These are phyloP conservation scores for Aspergillus campestris DNA, from an alignment of 495 filamentous ascomycete genomes.

Conservation along the genomic window DNA sequence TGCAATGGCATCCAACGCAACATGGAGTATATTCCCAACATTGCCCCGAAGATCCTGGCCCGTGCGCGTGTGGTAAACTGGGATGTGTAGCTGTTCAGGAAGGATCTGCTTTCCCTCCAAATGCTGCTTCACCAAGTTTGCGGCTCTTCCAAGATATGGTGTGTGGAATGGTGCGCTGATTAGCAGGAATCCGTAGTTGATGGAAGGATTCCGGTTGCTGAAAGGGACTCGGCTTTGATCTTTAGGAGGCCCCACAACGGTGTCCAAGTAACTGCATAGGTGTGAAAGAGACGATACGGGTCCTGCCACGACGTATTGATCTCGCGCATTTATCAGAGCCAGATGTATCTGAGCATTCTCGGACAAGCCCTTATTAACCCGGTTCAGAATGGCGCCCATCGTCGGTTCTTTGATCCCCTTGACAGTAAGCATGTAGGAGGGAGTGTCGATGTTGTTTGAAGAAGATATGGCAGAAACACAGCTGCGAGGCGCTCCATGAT, in stretches of 20 bases:
- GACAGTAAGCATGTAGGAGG: constrained; percentile 15
- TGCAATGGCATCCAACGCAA: constrained; percentile 19
- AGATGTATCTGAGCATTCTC: constrained; percentile 11
- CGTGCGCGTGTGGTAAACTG: constrained; percentile 26
- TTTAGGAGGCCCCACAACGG: constrained; percentile 1
- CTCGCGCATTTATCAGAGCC: constrained; percentile 21
- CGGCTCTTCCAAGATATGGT: constrained; percentile 17
- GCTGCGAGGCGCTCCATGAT: constrained; percentile 9
- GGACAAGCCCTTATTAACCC: constrained; percentile 6
- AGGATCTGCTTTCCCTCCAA: constrained; percentile 10
- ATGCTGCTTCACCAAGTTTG: constrained; percentile 6
- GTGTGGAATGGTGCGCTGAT: constrained; percentile 30
- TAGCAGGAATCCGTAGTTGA: constrained; percentile 18
- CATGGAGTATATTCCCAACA: constrained; percentile 10
- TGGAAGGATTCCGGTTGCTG: constrained; percentile 10
- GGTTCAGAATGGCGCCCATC: background rate
- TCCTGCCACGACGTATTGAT: constrained; percentile 25
- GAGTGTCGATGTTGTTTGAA: background rate
- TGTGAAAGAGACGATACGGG: constrained; percentile 16
- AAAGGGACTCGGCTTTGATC: constrained; percentile 16
- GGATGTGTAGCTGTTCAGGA: constrained; percentile 15
- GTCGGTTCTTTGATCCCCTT: constrained; percentile 2
- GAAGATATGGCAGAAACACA: background rate
- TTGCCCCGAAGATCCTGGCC: constrained; percentile 17
- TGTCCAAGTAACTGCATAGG: constrained; percentile 7